Base-by-base conservation (phyloP, 768 basidiomycete species). In the Tulasnella sp. region DNA sequence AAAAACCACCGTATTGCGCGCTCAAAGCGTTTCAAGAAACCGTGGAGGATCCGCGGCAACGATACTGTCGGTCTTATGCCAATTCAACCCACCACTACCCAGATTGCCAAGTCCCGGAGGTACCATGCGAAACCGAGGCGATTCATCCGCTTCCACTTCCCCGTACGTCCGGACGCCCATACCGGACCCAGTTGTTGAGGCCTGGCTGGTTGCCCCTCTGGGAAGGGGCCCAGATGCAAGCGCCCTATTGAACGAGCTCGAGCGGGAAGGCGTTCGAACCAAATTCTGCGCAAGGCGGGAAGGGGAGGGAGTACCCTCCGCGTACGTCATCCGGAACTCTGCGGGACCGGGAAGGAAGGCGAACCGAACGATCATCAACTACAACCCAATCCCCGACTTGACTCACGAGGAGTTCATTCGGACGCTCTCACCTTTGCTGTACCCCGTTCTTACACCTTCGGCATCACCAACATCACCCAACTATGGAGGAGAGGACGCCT, bases 351-450 rank as follows among this genome's bases (percentile, higher is more conserved):
- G 42, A 14, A 42, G 42, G 42, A 42, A 42, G 42, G 42, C 72
- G 31, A 86, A 89, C 12, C 90, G 91, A 58, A 92, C 93, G 18
- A 91, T 95, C 76, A 91, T 95, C 83, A 94, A 96, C 85, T 94
- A 96, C 86, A 96, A 96, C 83, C 94, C 95, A 2, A 88, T 96
- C 11, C 95, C 94, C 0, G 95, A 96, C 82, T 90, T 95, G 81
- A 93, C 93, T 0, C 94, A 96, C 82, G 94, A 95, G 82, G 94
- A 96, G 83, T 95, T 96, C 83, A 91, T 96, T 58, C 89, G 92
- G 3, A 86, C 94, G 72, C 88, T 95, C 0, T 94, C 94, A 0
- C 94, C 94, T n/a, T 85, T 95, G 34, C 90, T 96, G 83, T 84
- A 79, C 85, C 83, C 72, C 86, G 40, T 79, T 84, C 80, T 40